Conservation (phyloP, 306 rosid species). For the Gastrolobium bilobum region DNA sequence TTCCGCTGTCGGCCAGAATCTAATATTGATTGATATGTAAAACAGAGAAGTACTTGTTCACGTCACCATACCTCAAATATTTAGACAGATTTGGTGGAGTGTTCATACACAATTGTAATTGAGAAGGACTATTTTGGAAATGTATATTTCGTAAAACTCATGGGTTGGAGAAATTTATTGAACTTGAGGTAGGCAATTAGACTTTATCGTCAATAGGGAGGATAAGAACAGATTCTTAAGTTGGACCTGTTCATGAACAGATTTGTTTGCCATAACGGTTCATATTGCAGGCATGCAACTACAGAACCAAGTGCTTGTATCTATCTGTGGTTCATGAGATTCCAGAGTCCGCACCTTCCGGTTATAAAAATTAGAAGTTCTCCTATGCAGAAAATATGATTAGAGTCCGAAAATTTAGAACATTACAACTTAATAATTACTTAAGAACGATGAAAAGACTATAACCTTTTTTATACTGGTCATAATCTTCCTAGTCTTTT, state of each 20-base stretch:
- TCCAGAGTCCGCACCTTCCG: neutral
- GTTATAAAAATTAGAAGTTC: neutral
- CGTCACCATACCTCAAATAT: neutral
- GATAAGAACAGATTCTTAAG: neutral
- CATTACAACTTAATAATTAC: neutral
- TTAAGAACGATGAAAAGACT: neutral
- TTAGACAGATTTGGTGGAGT: conserved; percentile 13
- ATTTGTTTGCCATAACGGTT: conserved; percentile 14
- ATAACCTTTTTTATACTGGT: neutral
- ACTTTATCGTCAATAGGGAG: neutral
- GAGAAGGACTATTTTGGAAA: neutral
- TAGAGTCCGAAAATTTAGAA: neutral
- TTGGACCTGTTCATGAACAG: conserved; percentile 19
- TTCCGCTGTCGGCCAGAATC: too few relatives aligned
- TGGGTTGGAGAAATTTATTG: neutral
- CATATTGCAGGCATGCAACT: conserved; percentile 6
- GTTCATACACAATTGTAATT: neutral
- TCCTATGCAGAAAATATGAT: neutral
- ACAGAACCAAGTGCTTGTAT: conserved; percentile 16
- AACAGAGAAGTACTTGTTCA: neutral
- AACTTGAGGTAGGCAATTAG: conserved; percentile 1
- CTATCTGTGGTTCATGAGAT: neutral
- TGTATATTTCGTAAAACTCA: neutral
- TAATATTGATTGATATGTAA: neutral
- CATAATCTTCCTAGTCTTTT: too few relatives aligned